Conservation (phyloP, 2,329 filamentous ascomycete genomes). For the Penicillium hordei region DNA sequence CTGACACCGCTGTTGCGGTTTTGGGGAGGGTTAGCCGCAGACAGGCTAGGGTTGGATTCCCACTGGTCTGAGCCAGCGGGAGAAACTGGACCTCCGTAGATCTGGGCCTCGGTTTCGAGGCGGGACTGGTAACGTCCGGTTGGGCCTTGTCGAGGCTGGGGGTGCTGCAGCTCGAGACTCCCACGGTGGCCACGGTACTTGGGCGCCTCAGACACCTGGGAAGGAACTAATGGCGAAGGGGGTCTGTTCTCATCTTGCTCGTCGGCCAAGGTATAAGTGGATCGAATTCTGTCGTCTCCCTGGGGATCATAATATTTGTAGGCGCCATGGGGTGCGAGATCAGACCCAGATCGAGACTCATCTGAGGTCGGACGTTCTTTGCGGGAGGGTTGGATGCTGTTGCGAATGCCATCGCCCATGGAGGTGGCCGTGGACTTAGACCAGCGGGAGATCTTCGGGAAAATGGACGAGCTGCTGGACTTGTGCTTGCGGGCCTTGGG, state of each 20-base stretch:
- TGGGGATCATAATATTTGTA: conserved; percentile 50
- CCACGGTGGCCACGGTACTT: conserved; percentile 66
- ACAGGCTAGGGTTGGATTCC: conserved; percentile 46
- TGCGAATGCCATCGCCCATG: conserved; percentile 73
- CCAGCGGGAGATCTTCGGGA: conserved; percentile 95
- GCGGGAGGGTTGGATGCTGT: conserved; percentile 55
- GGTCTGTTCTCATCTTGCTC: conserved; percentile 48
- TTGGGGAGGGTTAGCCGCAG: conserved; percentile 33
- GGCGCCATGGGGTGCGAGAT: conserved; percentile 64
- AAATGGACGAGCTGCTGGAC: conserved; percentile 74
- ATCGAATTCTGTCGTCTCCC: conserved; percentile 48
- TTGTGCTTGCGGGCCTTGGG: conserved; percentile 82
- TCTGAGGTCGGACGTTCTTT: conserved; percentile 63
- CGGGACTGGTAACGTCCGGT: conserved; percentile 62
- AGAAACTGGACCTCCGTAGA: conserved; percentile 47
- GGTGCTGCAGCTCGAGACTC: conserved; percentile 63
- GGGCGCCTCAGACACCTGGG: conserved; percentile 56
- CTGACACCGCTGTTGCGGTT: conserved; percentile 40
- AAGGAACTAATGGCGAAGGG: conserved; percentile 63
- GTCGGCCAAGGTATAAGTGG: conserved; percentile 44
- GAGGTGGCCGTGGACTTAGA: conserved; percentile 94
- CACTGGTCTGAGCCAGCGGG: conserved; percentile 47
- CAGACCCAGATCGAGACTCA: conserved; percentile 74
- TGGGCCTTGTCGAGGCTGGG: conserved; percentile 62
- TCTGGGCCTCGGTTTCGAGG: conserved; percentile 61